Evolutionary conservation across 768 basidiomycete genomes (phyloP), one percentile per base, ranked within the genome.

Genomic region (Amanita phalloides): DNA sequence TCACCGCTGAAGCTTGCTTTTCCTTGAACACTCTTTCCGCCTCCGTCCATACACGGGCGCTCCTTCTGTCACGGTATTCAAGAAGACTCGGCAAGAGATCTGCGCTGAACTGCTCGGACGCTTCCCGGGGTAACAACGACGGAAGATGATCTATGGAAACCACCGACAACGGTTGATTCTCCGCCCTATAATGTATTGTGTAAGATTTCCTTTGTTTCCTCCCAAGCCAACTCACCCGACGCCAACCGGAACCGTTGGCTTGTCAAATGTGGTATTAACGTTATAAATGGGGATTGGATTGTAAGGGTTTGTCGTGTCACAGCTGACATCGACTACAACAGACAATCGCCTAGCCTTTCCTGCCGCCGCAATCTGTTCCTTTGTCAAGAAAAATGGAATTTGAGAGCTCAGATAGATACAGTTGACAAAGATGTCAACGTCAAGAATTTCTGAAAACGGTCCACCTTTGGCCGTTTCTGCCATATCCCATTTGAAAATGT

Each of bases 401-500:
- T 74, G 65, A 14, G 83, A 79, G n/a, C 81, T 83, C 47, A 99
- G 84, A 68, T 98, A 98, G 66, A 99, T 99, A 77, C 96, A 98
- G 73, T 99, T 99, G 76, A 98, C 82, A 62, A 99, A 97, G 60
- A 99, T 82, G 70, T 99, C 95, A 56, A 92, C 95, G 56, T 91
- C 90, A 26, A 98, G 78, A 54, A 99, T 91, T 71, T 98, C 95
- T 43, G 78, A 67, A 74, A 97, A 98, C 0, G 96, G 96, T 2
- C 96, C 96, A 28, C 94, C 94, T 71, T 92, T 94, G 60, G 86
- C 87, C 6, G 96, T 99, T 72, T 99, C 96, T 2, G 75, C 87
- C 75, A 99, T 71, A 67, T 99, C 96, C 96, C 96, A 98, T 76
- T 97, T 94, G 69, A 90, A 25, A 61, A 99, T 96, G 64, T 98